Percentiles rank a stretch among this genome's conserved stretches.
Conservation (phyloP, 768 basidiomycete species). For the Boletus sp. region DNA sequence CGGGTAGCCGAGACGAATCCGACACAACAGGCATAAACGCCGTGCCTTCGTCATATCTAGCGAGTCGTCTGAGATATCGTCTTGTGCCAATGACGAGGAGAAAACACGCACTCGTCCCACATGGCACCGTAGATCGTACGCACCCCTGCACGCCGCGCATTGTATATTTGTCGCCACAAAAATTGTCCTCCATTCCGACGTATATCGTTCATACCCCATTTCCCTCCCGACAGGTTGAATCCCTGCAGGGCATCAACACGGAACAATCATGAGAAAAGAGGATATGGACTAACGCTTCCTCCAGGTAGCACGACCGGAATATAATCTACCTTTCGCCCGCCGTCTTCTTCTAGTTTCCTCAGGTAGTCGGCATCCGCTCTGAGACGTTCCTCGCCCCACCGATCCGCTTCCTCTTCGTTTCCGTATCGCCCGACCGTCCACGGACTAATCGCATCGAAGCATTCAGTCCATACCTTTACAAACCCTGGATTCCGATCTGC, state of each 20-base stretch:
- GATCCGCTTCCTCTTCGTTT: conserved; percentile 57
- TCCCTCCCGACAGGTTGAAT: conserved; percentile 65
- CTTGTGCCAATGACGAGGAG: not conserved
- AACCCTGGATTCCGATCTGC: conserved; percentile 68
- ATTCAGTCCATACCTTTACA: conserved; percentile 66
- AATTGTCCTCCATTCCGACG: conserved; percentile 72
- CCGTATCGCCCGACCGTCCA: conserved; percentile 78
- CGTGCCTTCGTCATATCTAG: conserved; percentile 81
- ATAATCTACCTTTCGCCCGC: conserved; percentile 62
- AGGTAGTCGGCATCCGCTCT: conserved; percentile 63
- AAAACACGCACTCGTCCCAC: conserved; percentile 73
- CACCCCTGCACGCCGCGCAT: conserved; percentile 58
- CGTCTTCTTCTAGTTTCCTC: conserved; percentile 43
- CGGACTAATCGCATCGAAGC: conserved; percentile 76
- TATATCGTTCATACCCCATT: conserved; percentile 70
- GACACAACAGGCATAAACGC: conserved; percentile 73
- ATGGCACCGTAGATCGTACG: conserved; percentile 76
- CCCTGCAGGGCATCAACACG: conserved; percentile 41
- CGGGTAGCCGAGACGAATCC: conserved; percentile 55
- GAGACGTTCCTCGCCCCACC: conserved; percentile 59
- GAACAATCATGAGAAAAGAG: not conserved
- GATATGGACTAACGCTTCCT: conserved; percentile 57
- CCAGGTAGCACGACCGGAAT: conserved; percentile 83
- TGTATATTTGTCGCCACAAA: conserved; percentile 75
- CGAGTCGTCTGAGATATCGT: not conserved